Base-by-base conservation (phyloP, 768 basidiomycete species). In the Phylloporus sp. region DNA sequence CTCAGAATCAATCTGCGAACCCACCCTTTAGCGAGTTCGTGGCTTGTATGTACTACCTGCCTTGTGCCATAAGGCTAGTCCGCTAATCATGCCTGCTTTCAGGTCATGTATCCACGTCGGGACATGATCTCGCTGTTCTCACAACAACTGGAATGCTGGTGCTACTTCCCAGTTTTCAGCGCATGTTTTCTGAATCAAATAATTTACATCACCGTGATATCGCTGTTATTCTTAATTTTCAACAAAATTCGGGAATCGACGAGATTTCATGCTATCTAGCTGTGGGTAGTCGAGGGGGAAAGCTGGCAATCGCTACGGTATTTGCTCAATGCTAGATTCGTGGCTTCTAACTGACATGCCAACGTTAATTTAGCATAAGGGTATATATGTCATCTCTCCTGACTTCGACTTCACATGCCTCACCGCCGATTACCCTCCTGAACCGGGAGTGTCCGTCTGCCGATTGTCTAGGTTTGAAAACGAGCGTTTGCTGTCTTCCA, bases 221-320 rank as follows among this genome's bases (percentile, higher is more conserved):
- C 9, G 57, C 57, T 16, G 41, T 60, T 38, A 50, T 51, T 27
- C 45, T 68, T 32, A 58, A 68, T 31, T 68, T 68, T 24, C 56
- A 52, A n/a, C 55, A 56, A 20, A 28, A 22, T 18, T 31, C 45
- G n/a, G n/a, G n/a, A 16, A 29, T 20, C 15, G 49, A 50, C 2
- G 20, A 4, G 9, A 58, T 66, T 6, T 76, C 79, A 1, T 61
- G 68, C 34, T 82, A 82, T 61, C 68, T 82, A 4, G 76, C 80
- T 6, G 76, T 76, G 29, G 78, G 77, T 23, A 51, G 55, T 20
- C 39, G 35, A 41, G 62, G 75, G 41, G 71, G 66, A 13, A 64
- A 76, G 47, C 65, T 81, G 1, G 76, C 70, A 4, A 71, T 77
- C 23, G 79, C 74, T 24, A 80, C 76, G 16, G 82, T 81, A 38